Percentiles rank a stretch among this genome's conserved stretches.
Evolutionary conservation across 106 monocot genomes (phyloP).

Genomic region (Iris macrosiphon): DNA sequence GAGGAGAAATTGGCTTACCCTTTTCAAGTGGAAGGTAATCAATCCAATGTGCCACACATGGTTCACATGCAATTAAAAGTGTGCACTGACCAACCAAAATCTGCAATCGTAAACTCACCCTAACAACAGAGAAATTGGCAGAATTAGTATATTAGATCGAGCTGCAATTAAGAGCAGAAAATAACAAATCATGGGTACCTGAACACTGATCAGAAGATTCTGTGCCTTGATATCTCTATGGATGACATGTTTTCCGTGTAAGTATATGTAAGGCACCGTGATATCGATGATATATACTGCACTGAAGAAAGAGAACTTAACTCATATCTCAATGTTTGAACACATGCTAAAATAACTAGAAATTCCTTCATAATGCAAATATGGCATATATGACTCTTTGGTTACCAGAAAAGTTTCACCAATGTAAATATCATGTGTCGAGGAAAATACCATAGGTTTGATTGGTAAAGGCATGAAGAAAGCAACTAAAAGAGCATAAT

Average conservation of each 20-base stretch:
- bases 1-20: slow-evolving; percentile 50
- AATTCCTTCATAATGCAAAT: too few relatives aligned
- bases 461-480: too few relatives aligned
- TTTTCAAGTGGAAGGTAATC: slow-evolving; percentile 92
- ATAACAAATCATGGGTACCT: slow-evolving; percentile 34
- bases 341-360: too few relatives aligned
- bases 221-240: slow-evolving; percentile 95
- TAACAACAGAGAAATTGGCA: slow-evolving; percentile 6
- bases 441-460: too few relatives aligned
- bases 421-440: too few relatives aligned
- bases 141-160: background rate
- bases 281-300: slow-evolving; percentile 79
- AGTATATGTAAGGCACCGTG: slow-evolving; percentile 67
- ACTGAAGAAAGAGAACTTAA: too few relatives aligned
- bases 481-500: background rate
- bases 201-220: slow-evolving; percentile 70
- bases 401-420: too few relatives aligned
- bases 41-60: slow-evolving; percentile 92
- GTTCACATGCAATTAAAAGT: slow-evolving; percentile 72
- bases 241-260: slow-evolving; percentile 90
- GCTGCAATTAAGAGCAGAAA: background rate
- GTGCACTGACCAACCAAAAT: slow-evolving; percentile 97
- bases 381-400: too few relatives aligned
- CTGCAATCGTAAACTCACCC: slow-evolving; percentile 92
- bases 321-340: too few relatives aligned